phyloP scores from a whole-genome alignment of 371 early-diverging fungal genomes.

The Mortierella sp. region DNA sequence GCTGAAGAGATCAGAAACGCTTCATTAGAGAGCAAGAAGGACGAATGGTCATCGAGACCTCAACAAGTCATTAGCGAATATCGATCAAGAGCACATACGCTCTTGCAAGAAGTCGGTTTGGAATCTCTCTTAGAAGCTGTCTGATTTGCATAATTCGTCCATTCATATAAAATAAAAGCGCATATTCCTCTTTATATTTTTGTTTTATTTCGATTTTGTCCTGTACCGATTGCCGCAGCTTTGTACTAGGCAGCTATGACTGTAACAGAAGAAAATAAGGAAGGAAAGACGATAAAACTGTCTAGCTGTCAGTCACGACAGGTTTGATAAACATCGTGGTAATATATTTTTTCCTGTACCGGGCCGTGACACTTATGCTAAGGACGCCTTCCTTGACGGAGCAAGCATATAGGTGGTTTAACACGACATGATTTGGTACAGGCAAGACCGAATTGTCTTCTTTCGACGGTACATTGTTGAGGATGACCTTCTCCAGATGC shows the following conservation, averaged over 20 bases:
- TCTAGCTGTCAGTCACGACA: slow-evolving; percentile 54
- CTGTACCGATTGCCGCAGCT: no score
- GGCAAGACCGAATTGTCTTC: slow-evolving; percentile 86
- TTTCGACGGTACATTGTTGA: slow-evolving; percentile 79
- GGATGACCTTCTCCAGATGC: slow-evolving; percentile 90
- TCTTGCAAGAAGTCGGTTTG: slow-evolving; percentile 28
- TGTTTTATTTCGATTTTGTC: no score
- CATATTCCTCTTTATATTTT: no score
- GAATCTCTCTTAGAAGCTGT: slow-evolving; percentile 7
- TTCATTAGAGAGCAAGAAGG: neutral
- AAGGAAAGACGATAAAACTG: neutral
- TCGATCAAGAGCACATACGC: slow-evolving; percentile 14
- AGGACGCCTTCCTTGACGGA: slow-evolving; percentile 96
- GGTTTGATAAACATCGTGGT: slow-evolving; percentile 88
- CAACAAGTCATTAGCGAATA: slow-evolving; percentile 31
- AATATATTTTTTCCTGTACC: slow-evolving; percentile 92
- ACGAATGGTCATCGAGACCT: slow-evolving; percentile 24
- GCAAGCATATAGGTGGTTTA: slow-evolving; percentile 96
- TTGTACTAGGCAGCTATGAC: no score
- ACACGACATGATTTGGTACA: slow-evolving; percentile 92
- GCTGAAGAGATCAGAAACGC: neutral
- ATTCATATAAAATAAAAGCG: neutral
- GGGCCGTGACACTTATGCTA: slow-evolving; percentile 89
- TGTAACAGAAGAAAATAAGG: no score
- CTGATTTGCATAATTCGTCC: neutral